These are phyloP conservation scores for Urostyla sp. DNA, from an alignment of 73 alveolate species.

Conservation along the genomic window DNA sequence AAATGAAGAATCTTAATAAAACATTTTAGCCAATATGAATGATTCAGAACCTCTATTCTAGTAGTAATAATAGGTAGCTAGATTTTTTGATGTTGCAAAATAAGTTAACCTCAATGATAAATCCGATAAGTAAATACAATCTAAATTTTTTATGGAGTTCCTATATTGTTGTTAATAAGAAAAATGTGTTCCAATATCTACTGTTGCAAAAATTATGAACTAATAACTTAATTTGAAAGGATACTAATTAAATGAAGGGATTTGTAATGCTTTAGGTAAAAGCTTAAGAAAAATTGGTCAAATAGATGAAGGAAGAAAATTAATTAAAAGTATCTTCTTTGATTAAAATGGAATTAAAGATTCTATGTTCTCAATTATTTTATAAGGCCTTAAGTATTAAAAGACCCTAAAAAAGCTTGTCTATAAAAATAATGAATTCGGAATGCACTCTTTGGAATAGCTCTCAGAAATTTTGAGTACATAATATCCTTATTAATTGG, in stretches of 20 bases:
- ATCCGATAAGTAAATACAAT: not conserved
- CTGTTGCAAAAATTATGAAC: not conserved
- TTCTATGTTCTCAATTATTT: constrained; percentile 6
- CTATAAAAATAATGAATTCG: constrained; percentile 20
- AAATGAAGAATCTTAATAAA: no score
- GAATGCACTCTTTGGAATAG: constrained; percentile 8
- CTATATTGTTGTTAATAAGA: not conserved
- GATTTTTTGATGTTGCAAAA: constrained; percentile 21
- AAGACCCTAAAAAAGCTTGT: not conserved
- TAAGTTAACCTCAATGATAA: constrained; percentile 1
- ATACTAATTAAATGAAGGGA: constrained; percentile 20
- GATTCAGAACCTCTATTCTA: constrained; percentile 1
- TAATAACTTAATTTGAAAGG: constrained; percentile 16
- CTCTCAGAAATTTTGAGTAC: not conserved
- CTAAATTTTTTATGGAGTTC: not conserved
- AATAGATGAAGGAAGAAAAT: not conserved
- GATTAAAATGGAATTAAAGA: constrained; percentile 37
- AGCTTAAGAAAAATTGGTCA: not conserved
- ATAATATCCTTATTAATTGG: not conserved
- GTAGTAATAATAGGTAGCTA: not conserved
- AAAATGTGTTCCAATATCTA: constrained; percentile 27
- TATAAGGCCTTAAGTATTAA: constrained; percentile 6
- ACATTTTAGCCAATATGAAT: no score
- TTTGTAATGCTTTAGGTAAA: constrained; percentile 29
- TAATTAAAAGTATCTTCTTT: constrained; percentile 14